Conservation (phyloP, 2,329 filamentous ascomycete species). For the Furcasterigmium sp. region DNA sequence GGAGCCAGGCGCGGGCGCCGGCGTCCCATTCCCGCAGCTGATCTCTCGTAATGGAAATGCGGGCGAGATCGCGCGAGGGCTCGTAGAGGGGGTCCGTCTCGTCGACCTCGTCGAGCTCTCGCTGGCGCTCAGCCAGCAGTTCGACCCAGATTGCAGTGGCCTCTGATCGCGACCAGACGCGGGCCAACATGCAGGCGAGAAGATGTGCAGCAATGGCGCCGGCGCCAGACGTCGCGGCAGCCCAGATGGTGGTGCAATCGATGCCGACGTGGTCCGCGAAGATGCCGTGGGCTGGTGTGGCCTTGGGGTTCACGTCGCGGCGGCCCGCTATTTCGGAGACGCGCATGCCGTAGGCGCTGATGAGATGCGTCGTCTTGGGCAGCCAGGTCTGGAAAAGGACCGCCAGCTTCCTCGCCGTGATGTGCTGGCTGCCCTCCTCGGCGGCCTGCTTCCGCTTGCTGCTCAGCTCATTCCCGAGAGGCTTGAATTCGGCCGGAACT, state of each 20-base stretch:
- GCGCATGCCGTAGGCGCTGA: background rate
- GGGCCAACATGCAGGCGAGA: slow-evolving; percentile 28
- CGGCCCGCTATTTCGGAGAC: background rate
- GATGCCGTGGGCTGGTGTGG: background rate
- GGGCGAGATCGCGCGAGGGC: slow-evolving; percentile 7
- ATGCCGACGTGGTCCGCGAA: slow-evolving; percentile 15
- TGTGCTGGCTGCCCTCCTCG: slow-evolving; percentile 29
- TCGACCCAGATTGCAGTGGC: slow-evolving; percentile 28
- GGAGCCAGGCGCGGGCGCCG: slow-evolving; percentile 29
- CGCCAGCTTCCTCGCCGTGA: slow-evolving; percentile 27
- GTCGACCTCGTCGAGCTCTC: background rate
- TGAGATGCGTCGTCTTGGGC: background rate
- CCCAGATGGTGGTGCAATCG: slow-evolving; percentile 23
- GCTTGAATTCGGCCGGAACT: slow-evolving; percentile 28
- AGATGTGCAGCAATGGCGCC: slow-evolving; percentile 19
- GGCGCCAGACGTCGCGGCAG: slow-evolving; percentile 21
- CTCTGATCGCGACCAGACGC: slow-evolving; percentile 19
- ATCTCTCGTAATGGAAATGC: slow-evolving; percentile 14
- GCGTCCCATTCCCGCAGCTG: slow-evolving; percentile 26
- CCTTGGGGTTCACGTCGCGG: background rate
- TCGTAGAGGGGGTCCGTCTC: background rate
- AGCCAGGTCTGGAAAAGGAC: slow-evolving; percentile 20
- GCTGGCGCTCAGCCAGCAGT: slow-evolving; percentile 13
- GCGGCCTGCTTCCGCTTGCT: slow-evolving; percentile 22
- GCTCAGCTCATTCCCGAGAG: slow-evolving; percentile 23